Evolutionary conservation across 2,329 filamentous ascomycete genomes (phyloP).

Genomic region (Colletotrichum camelliae): DNA sequence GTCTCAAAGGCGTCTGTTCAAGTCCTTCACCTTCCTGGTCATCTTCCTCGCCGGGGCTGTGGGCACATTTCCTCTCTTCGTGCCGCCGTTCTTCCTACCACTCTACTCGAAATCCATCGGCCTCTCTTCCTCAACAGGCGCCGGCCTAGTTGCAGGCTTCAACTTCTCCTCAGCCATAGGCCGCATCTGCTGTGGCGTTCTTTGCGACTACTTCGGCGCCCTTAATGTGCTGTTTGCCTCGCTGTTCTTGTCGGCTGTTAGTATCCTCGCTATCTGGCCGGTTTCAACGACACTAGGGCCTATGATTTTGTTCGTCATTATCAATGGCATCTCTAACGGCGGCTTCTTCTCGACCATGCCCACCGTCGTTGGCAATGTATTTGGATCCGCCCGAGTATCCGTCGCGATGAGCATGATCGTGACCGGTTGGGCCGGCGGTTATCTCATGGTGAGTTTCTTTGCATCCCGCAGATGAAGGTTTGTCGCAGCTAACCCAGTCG

Average conservation of each 20-base stretch:
- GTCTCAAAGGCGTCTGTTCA: conserved; percentile 52
- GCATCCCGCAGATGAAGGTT: background rate
- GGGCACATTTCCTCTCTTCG: conserved; percentile 64
- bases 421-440: conserved; percentile 65
- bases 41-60: conserved; percentile 61
- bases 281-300: conserved; percentile 59
- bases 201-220: conserved; percentile 59
- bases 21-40: conserved; percentile 53
- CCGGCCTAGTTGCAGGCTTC: conserved; percentile 65
- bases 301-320: conserved; percentile 59
- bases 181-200: conserved; percentile 57
- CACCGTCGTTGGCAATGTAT: conserved; percentile 64
- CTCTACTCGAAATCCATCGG: conserved; percentile 61
- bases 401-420: conserved; percentile 68
- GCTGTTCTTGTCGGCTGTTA: conserved; percentile 57
- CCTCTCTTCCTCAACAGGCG: conserved; percentile 56
- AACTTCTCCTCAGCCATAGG: conserved; percentile 66
- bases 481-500: background rate
- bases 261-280: conserved; percentile 67
- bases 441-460: conserved; percentile 57
- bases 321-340: conserved; percentile 66
- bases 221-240: conserved; percentile 60
- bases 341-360: conserved; percentile 70
- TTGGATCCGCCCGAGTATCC: conserved; percentile 58
- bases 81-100: conserved; percentile 67